A percentile compares a stretch with the other conserved stretches of the same genome.
These are phyloP conservation scores for Zygosaccharomyces sapae DNA, from an alignment of 1,139 yeast genomes.

Conservation along the genomic window DNA sequence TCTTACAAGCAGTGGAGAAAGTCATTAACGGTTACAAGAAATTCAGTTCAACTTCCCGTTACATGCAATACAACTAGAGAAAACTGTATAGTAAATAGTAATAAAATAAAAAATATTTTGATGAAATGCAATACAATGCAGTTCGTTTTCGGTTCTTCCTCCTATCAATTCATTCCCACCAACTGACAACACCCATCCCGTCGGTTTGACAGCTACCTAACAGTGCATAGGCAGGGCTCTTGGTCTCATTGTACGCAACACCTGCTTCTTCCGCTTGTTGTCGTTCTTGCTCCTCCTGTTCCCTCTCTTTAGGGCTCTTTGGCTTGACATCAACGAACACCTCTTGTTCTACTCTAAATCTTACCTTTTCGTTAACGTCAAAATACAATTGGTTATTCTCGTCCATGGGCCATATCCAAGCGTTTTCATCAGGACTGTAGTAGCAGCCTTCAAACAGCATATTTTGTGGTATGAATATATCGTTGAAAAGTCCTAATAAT, in stretches of 20 bases:
- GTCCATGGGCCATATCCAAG: conserved; percentile 91
- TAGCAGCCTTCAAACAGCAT: conserved; percentile 75
- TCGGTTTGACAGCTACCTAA: conserved; percentile 91
- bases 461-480: conserved; percentile 79
- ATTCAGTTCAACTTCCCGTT: conserved; percentile 93
- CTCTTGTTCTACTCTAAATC: conserved; percentile 89
- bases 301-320: conserved; percentile 54
- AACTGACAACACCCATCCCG: conserved; percentile 91
- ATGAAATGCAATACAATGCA: conserved; percentile 13
- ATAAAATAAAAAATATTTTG: background rate
- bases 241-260: conserved; percentile 30
- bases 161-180: conserved; percentile 69
- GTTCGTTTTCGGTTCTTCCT: background rate
- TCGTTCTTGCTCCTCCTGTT: conserved; percentile 37
- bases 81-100: conserved; percentile 15
- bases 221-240: conserved; percentile 73
- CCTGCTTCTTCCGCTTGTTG: conserved; percentile 25
- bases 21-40: conserved; percentile 98
- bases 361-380: conserved; percentile 84
- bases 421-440: conserved; percentile 71
- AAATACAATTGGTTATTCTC: conserved; percentile 70
- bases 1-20: conserved; percentile 94
- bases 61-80: conserved; percentile 85
- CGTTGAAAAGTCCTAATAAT: conserved; percentile 77
- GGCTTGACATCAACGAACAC: conserved; percentile 80